Conservation (phyloP, 192 early-diverging fungal species). For the Coemansia sp. region DNA sequence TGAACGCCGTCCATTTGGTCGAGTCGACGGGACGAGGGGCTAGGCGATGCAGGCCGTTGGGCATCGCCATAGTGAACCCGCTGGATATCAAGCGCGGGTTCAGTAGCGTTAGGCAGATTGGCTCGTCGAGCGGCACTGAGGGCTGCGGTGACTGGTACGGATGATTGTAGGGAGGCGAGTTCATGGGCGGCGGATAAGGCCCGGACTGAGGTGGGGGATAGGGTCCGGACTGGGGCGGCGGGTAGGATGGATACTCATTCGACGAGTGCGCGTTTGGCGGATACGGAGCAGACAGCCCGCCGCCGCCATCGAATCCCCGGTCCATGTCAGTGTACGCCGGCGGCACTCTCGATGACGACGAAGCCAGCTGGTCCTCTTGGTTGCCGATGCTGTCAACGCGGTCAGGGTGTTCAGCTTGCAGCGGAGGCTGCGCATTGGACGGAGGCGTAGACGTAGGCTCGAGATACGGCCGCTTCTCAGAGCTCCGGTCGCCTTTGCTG, state of each 20-base stretch:
- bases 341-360: slow-evolving; percentile 4
- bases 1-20: slow-evolving; percentile 19
- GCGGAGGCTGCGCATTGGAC: background rate
- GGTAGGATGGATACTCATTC: background rate
- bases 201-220: background rate
- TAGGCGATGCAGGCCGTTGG: slow-evolving; percentile 8
- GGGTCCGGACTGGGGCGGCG: background rate
- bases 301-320: background rate
- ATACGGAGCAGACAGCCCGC: background rate
- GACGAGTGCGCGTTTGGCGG: background rate
- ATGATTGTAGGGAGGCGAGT: background rate
- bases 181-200: background rate
- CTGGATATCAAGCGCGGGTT: slow-evolving; percentile 29
- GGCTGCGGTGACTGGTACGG: background rate
- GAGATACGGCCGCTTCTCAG: slow-evolving; percentile 2
- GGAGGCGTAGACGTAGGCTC: background rate
- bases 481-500: background rate
- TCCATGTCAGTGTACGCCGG: background rate
- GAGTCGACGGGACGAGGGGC: slow-evolving; percentile 5
- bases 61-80: slow-evolving; percentile 27
- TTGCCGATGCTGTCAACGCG: background rate
- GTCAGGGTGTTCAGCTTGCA: background rate
- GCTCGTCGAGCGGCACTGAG: background rate
- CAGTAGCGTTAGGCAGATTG: slow-evolving; percentile 15
- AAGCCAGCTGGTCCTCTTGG: background rate